Base-by-base conservation (phyloP, 2,329 filamentous ascomycete species). In the Cytospora chrysosperma region DNA sequence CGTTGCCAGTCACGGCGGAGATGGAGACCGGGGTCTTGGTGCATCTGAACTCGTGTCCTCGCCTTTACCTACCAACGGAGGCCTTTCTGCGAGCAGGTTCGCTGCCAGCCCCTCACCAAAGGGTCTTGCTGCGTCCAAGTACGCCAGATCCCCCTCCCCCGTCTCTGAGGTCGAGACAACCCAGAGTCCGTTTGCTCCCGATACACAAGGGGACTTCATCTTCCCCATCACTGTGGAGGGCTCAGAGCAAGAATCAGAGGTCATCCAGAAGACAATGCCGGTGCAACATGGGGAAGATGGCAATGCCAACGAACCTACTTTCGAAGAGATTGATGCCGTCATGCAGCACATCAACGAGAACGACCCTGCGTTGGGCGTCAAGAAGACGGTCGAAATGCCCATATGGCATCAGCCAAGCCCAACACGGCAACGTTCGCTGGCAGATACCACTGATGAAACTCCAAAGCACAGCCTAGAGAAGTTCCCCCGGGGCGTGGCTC, bases 261-360 rank as follows among this genome's bases (percentile, higher is more conserved):
- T 74, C 63, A 73, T 69, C 30, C 73, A 76, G 60, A 68, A 67
- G 30, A 65, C 67, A 10, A 55, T 67, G n/a, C 70, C 72, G 3
- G 68, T 72, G 8, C 56, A 58, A 0, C 59, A 54, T 24, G 68
- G 67, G n/a, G 69, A 68, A 21, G 59, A 64, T 59, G 71, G 68
- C 26, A 62, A 67, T 2, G 63, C 62, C 12, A 68, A 66, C n/a
- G 67, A 70, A 26, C 81, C 79, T 8, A 85, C 88, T 0, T 91
- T 91, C 69, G 89, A 94, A 69, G 93, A 97, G 72, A 93, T 97
- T 70, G 93, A 97, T 78, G 92, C 90, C 52, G 88, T 97, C 59
- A 97, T 98, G 92, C 86, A 89, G 68, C 89, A 95, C 65, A 84
- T 97, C 70, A 89, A 92, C 70, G 84, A 88, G 64, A 85, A 82